A percentile compares a stretch with the other conserved stretches of the same genome.
Evolutionary conservation across 331 rosid species (phyloP).

Genomic region (Spiraea crenata): DNA sequence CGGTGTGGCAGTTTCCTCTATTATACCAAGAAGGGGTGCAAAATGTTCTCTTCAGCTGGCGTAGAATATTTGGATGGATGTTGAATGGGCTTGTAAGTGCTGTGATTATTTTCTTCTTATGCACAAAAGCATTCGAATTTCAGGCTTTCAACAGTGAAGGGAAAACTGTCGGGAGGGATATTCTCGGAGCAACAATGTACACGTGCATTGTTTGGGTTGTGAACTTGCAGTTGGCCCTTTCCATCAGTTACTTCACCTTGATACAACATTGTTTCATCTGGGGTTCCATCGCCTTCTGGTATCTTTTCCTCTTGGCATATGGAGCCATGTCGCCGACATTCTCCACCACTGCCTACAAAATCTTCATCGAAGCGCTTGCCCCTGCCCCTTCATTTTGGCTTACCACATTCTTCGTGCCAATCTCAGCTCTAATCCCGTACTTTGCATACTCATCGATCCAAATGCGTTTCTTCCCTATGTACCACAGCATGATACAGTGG

Average conservation of each 20-base stretch:
- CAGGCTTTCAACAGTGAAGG: slow-evolving; percentile 70
- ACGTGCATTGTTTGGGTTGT: slow-evolving; percentile 91
- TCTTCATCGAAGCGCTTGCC: slow-evolving; percentile 76
- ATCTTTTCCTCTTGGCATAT: slow-evolving; percentile 66
- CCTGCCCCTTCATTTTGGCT: slow-evolving; percentile 76
- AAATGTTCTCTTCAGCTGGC: slow-evolving; percentile 86
- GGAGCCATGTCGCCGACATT: slow-evolving; percentile 56
- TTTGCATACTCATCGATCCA: slow-evolving; percentile 60
- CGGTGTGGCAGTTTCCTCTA: slow-evolving; percentile 68
- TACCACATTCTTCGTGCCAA: slow-evolving; percentile 54
- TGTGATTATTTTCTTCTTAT: slow-evolving; percentile 74
- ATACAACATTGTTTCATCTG: slow-evolving; percentile 86
- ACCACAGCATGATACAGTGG: slow-evolving; percentile 72
- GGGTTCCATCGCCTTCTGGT: slow-evolving; percentile 86
- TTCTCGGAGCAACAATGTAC: slow-evolving; percentile 80
- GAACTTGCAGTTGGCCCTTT: slow-evolving; percentile 84
- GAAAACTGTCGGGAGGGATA: slow-evolving; percentile 69
- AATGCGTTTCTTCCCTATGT: slow-evolving; percentile 76
- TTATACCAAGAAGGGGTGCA: slow-evolving; percentile 96
- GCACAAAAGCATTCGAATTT: slow-evolving; percentile 59
- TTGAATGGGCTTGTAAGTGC: slow-evolving; percentile 69
- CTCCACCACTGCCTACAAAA: slow-evolving; percentile 65
- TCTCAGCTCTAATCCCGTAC: slow-evolving; percentile 68
- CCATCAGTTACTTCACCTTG: slow-evolving; percentile 80
- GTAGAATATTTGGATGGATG: slow-evolving; percentile 83